Evolutionary conservation across 2,329 filamentous ascomycete species (phyloP).

Genomic region (Paecilomyces variotii): DNA sequence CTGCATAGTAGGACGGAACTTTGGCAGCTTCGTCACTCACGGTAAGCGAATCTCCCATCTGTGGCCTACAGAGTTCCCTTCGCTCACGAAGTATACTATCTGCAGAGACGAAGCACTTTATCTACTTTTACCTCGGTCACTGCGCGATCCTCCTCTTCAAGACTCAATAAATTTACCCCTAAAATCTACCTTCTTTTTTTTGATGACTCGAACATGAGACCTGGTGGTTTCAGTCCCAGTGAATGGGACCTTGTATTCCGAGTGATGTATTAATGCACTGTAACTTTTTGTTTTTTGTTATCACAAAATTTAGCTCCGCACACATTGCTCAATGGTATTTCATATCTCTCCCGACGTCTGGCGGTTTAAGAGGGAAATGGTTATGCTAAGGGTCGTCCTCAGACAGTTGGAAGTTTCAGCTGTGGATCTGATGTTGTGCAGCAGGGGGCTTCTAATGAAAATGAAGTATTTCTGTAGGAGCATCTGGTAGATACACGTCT

Average conservation of each 20-base stretch:
- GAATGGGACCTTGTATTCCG: not conserved
- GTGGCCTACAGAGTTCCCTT: not conserved
- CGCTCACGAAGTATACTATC: not conserved
- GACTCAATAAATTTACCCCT: conserved; percentile 61
- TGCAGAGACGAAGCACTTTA: conserved; percentile 97
- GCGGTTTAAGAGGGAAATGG: not conserved
- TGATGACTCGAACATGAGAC: not conserved
- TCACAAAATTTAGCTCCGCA: not conserved
- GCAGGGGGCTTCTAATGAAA: too few relatives aligned
- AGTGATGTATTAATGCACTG: not conserved
- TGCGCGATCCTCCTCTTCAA: conserved; percentile 98
- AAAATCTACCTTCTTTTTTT: not conserved
- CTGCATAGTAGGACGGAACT: conserved; percentile 97
- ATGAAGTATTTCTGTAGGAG: too few relatives aligned
- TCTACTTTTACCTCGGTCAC: conserved; percentile 99
- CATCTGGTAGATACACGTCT: too few relatives aligned
- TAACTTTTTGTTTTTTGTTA: not conserved
- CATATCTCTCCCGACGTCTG: not conserved
- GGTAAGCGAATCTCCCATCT: conserved; percentile 50
- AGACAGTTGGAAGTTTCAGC: too few relatives aligned
- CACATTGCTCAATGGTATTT: not conserved
- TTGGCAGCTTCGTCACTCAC: conserved; percentile 97
- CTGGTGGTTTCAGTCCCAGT: not conserved
- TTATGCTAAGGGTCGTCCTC: not conserved
- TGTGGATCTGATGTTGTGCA: too few relatives aligned